Evolutionary conservation across 805 yeast species (phyloP).

Genomic region (Yarrowia keelungensis): DNA sequence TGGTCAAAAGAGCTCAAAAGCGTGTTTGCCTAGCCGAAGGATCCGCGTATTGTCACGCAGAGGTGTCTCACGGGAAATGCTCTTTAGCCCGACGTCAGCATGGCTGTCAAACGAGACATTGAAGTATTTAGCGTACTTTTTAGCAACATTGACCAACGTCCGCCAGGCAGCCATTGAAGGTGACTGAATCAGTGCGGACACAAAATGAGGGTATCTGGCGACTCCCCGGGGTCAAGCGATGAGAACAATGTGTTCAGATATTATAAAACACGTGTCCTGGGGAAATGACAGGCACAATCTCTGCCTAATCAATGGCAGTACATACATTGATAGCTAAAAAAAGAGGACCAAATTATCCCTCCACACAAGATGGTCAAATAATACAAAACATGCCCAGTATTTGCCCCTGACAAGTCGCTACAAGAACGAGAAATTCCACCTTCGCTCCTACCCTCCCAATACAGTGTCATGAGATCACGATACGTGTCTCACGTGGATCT

Average conservation of each 20-base stretch:
- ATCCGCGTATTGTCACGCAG: neutral
- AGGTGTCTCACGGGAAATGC: too few relatives aligned
- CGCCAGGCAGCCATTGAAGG: neutral
- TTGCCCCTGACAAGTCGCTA: neutral
- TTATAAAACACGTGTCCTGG: neutral
- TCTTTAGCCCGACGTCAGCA: neutral
- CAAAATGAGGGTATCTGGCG: neutral
- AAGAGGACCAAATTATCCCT: too few relatives aligned
- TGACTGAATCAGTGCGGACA: neutral
- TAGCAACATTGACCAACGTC: neutral
- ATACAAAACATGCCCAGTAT: neutral
- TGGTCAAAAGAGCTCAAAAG: neutral
- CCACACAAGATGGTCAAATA: neutral
- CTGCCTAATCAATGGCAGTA: too few relatives aligned
- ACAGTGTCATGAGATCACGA: neutral
- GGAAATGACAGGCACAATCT: neutral
- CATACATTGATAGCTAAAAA: too few relatives aligned
- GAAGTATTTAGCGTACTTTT: neutral
- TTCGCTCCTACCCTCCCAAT: neutral
- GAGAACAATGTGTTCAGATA: neutral
- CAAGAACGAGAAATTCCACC: neutral
- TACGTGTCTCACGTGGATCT: conserved; percentile 1
- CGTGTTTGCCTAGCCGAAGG: neutral
- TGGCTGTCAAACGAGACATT: conserved; percentile 22
- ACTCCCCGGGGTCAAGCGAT: neutral